Evolutionary conservation across 2,329 filamentous ascomycete genomes (phyloP).

Genomic region (Pseudogymnoascus sp.): DNA sequence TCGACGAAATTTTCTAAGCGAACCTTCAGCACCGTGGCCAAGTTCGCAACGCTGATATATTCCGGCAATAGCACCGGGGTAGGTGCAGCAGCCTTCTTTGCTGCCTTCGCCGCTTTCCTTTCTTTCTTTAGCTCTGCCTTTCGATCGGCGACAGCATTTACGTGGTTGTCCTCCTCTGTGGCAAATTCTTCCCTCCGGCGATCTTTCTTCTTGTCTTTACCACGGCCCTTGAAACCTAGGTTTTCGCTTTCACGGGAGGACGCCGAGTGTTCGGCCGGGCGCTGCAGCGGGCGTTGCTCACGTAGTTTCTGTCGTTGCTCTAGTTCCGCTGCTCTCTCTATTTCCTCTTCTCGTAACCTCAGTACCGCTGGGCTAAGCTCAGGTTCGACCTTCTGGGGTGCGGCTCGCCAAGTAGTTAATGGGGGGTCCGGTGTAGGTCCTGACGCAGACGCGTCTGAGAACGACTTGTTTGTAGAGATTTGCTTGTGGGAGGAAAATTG

Average conservation of each 20-base stretch:
- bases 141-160: conserved; percentile 22
- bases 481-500: neutral
- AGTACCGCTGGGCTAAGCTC: neutral
- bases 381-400: neutral
- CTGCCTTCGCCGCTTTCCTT: conserved; percentile 34
- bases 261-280: neutral
- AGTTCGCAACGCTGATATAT: conserved; percentile 79
- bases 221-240: neutral
- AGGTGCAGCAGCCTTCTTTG: conserved; percentile 31
- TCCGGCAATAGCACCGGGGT: conserved; percentile 73
- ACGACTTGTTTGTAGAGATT: neutral
- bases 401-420: neutral
- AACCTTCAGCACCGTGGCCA: conserved; percentile 68
- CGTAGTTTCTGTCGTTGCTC: neutral
- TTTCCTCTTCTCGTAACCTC: conserved; percentile 2
- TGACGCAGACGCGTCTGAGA: neutral
- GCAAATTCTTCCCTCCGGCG: conserved; percentile 22
- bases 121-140: conserved; percentile 34
- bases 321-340: neutral
- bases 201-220: conserved; percentile 7
- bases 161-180: conserved; percentile 24
- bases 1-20: conserved; percentile 61
- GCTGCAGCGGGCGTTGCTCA: neutral
- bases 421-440: neutral
- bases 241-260: neutral